Percentiles rank a stretch among this genome's conserved stretches.
phyloP scores from a whole-genome alignment of 1,284 basidiomycete genomes.

The Anthracocystis walkeri region DNA sequence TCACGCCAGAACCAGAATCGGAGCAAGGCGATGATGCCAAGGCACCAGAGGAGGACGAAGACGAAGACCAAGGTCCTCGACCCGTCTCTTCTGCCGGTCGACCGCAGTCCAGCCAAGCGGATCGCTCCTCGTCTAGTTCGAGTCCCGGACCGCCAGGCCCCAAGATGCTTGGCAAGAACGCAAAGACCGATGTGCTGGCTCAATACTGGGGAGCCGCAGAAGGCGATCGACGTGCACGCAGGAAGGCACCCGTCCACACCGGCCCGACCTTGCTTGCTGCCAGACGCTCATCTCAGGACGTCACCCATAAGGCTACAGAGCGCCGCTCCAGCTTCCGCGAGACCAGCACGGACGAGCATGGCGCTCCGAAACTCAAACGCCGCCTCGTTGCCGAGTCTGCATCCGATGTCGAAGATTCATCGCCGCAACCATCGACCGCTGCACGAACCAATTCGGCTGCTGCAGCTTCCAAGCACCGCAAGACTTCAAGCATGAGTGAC shows the following conservation, averaged over 20 bases:
- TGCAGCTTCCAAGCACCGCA: slow-evolving; percentile 37
- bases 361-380: slow-evolving; percentile 27
- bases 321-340: slow-evolving; percentile 47
- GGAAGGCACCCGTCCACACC: slow-evolving; percentile 42
- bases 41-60: slow-evolving; percentile 30
- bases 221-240: slow-evolving; percentile 54
- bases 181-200: slow-evolving; percentile 65
- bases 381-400: slow-evolving; percentile 42
- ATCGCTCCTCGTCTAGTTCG: slow-evolving; percentile 35
- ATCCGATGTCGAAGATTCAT: slow-evolving; percentile 37
- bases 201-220: slow-evolving; percentile 66
- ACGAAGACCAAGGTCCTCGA: slow-evolving; percentile 34
- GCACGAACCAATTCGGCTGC: slow-evolving; percentile 7
- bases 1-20: slow-evolving; percentile 49
- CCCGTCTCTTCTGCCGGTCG: slow-evolving; percentile 21
- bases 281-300: slow-evolving; percentile 29
- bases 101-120: slow-evolving; percentile 19
- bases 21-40: slow-evolving; percentile 31
- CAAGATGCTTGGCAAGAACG: slow-evolving; percentile 67
- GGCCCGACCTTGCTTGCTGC: slow-evolving; percentile 43
- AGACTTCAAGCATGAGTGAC: slow-evolving; percentile 48
- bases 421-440: slow-evolving; percentile 3
- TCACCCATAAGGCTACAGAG: slow-evolving; percentile 26
- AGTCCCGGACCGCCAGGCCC: slow-evolving; percentile 59
- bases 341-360: slow-evolving; percentile 26